Base-by-base conservation (phyloP, 176 grass and related monocot species). In the Bothriochloa decipiens region DNA sequence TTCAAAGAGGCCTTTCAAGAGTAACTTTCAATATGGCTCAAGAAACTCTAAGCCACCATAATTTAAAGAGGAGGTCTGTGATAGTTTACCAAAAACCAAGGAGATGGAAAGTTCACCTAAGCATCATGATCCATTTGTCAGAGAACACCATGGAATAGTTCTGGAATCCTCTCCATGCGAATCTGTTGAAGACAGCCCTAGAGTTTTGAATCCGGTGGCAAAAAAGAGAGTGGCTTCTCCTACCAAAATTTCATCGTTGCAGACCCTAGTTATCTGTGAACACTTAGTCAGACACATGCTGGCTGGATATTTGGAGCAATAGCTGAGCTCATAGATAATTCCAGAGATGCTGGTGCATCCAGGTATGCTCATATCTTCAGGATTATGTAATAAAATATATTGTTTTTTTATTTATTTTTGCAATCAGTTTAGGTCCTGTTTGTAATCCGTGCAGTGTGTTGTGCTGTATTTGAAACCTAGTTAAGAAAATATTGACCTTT, bases 241-340 rank as follows among this genome's bases (percentile, higher is more conserved):
- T 62, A 45, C 78, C 62, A 92, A 79, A 97, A 87, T 79, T 94
- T 92, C 27, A 80, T 84, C 4, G 90, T 86, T 63, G 92, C 92
- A 40, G 81, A 97, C 47, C 94, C 92, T 22, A 92, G 90, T 68
- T 97, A 97, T 83, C 81, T 97, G 69, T 80, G 73, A 33, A 97
- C 94, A 53, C 90, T 97, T n/a, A 91, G 94, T 77, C 92, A 97
- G 74, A 87, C 92, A 81, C 94, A 92, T 87, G 94, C 89, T 70
- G 73, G 87, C 41, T 97, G 94, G 94, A 92, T 97, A 36, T 97
- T 97, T 89, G 94, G 94, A 76, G 94, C 90, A 72, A 82, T 97
- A 83, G 92, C 94, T 74, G 94, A 97, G 88, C 88, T 97, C 64
- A 87, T 97, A 70, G 94, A 97, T 71, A 94, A 97, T 80, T 97